These are phyloP conservation scores for Lentinula sp. DNA, from an alignment of 768 basidiomycete species.

Conservation along the genomic window DNA sequence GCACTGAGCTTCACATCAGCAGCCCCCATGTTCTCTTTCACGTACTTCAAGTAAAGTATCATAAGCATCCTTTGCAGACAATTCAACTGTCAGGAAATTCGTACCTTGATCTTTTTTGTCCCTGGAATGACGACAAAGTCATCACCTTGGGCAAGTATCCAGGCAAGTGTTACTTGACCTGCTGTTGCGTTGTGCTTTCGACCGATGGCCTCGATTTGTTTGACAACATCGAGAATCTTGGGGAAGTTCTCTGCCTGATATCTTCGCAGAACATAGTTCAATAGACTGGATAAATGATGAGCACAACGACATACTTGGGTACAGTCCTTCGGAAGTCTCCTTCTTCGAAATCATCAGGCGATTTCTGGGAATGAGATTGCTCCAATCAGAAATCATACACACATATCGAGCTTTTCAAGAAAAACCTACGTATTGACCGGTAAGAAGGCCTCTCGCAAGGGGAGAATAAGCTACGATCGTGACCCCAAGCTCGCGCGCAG, in stretches of 20 bases:
- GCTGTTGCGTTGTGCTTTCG: conserved; percentile 33
- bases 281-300: neutral
- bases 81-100: conserved; percentile 6
- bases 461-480: conserved; percentile 44
- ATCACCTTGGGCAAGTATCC: conserved; percentile 38
- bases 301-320: conserved; percentile 18
- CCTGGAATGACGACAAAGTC: conserved; percentile 41
- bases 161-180: conserved; percentile 46
- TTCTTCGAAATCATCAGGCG: conserved; percentile 30
- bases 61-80: neutral
- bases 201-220: conserved; percentile 30
- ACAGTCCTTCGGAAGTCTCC: conserved; percentile 33
- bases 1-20: conserved; percentile 24
- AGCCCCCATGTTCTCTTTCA: conserved; percentile 39
- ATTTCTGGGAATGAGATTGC: conserved; percentile 19
- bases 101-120: conserved; percentile 29
- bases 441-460: conserved; percentile 41
- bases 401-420: neutral
- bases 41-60: conserved; percentile 19
- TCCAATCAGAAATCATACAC: neutral
- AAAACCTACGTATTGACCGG: conserved; percentile 23
- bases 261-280: conserved; percentile 11
- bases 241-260: conserved; percentile 40
- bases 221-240: conserved; percentile 36
- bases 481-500: conserved; percentile 37